These are phyloP conservation scores for Symbiodinium natans DNA, from an alignment of 73 alveolate species.

Conservation along the genomic window DNA sequence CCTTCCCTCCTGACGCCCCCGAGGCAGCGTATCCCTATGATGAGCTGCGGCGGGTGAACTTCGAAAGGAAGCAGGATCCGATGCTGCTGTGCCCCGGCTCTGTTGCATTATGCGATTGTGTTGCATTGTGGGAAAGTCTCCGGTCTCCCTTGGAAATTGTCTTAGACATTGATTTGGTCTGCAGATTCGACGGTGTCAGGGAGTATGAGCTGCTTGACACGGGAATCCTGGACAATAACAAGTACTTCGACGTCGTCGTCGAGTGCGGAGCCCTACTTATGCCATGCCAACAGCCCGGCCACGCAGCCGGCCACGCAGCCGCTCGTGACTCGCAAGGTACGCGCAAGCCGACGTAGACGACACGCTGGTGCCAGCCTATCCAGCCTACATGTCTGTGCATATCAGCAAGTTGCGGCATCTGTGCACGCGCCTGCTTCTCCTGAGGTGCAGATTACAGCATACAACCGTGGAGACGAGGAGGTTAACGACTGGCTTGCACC, in stretches of 20 bases:
- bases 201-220: constrained; percentile 94
- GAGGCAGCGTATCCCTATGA: constrained; percentile 86
- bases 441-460: constrained; percentile 65
- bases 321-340: constrained; percentile 2
- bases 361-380: constrained; percentile 23
- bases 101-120: too few species aligned
- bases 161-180: too few species aligned
- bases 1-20: too few species aligned
- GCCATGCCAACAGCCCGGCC: background rate
- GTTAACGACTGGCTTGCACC: too few species aligned
- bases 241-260: constrained; percentile 60
- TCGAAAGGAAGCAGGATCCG: constrained; percentile 76
- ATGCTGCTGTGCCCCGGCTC: constrained; percentile 23
- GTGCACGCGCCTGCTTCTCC: too few species aligned
- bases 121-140: too few species aligned
- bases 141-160: too few species aligned
- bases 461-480: constrained; percentile 67
- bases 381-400: too few species aligned
- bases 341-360: constrained; percentile 79
- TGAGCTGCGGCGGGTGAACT: constrained; percentile 76
- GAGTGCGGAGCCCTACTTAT: constrained; percentile 8
- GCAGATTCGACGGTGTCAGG: background rate
- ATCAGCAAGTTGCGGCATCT: too few species aligned
- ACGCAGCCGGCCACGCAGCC: too few species aligned
- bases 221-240: constrained; percentile 69